phyloP scores from a whole-genome alignment of 2,329 filamentous ascomycete genomes.

The Neurospora sp. region DNA sequence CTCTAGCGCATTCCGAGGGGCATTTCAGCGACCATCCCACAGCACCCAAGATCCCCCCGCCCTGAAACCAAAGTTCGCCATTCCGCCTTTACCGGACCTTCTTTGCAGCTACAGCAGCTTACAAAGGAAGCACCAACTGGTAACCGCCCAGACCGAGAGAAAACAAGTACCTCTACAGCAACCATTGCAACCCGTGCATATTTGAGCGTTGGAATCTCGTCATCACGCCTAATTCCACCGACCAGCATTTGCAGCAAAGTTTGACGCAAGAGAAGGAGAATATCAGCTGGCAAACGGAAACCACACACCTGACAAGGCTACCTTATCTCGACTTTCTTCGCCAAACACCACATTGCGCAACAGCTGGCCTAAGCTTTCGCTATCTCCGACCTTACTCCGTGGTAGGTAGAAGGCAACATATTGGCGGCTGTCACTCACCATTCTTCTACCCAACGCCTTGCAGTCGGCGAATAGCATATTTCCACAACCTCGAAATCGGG shows the following conservation, averaged over 20 bases:
- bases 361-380: not conserved
- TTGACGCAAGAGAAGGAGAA: not conserved
- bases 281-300: not conserved
- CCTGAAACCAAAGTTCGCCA: not conserved
- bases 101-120: not conserved
- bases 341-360: not conserved
- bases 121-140: not conserved
- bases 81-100: not conserved
- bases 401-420: not conserved
- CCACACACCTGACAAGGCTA: not conserved
- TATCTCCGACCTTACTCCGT: not conserved
- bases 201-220: not conserved
- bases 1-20: not conserved
- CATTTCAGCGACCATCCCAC: not conserved
- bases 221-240: not conserved
- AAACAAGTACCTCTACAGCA: not conserved
- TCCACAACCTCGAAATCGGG: not conserved
- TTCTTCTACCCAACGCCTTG: not conserved
- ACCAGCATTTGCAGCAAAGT: not conserved
- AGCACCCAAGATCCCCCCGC: not conserved
- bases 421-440: not conserved
- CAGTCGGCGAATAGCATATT: not conserved
- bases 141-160: not conserved
- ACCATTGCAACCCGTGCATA: not conserved
- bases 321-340: not conserved